phyloP scores from a whole-genome alignment of 2,329 filamentous ascomycete genomes.

The Pestalotiopsis sp. region DNA sequence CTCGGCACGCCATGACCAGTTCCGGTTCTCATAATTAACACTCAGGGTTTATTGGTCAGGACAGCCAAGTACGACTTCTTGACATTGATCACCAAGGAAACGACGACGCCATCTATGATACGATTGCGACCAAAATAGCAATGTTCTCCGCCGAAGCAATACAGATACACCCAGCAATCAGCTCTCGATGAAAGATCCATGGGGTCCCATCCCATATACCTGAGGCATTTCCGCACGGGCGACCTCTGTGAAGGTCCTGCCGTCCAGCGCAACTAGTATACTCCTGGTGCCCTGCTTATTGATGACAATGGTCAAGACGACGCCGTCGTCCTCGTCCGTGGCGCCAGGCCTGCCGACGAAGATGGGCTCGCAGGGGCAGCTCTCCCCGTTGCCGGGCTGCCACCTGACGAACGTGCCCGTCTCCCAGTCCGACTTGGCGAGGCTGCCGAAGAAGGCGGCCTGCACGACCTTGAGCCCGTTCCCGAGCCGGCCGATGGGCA shows the following conservation, averaged over 20 bases:
- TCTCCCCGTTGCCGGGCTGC: conserved; percentile 18
- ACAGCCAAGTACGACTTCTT: too few relatives aligned
- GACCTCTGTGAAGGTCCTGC: conserved; percentile 19
- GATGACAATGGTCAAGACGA: conserved; percentile 21
- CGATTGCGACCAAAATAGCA: neutral
- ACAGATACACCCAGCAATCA: neutral
- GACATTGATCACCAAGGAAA: too few relatives aligned
- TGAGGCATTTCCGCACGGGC: conserved; percentile 22
- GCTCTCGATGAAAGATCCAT: conserved; percentile 20
- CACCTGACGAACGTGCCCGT: conserved; percentile 20
- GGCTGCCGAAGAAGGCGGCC: conserved; percentile 18
- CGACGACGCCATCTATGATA: neutral
- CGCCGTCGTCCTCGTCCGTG: conserved; percentile 20
- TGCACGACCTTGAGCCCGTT: conserved; percentile 14
- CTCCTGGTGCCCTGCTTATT: conserved; percentile 20
- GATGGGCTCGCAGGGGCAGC: conserved; percentile 20
- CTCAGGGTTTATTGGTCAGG: too few relatives aligned
- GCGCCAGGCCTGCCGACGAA: conserved; percentile 20
- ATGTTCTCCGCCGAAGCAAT: neutral
- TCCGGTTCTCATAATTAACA: too few relatives aligned
- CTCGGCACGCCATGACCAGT: too few relatives aligned
- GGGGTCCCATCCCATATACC: conserved; percentile 17
- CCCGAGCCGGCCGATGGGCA: conserved; percentile 19
- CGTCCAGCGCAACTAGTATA: conserved; percentile 21
- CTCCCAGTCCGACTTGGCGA: conserved; percentile 22